A percentile compares a stretch with the other conserved stretches of the same genome.
Evolutionary conservation across 1,284 basidiomycete genomes (phyloP).

Genomic region (Moesziomyces antarcticus): DNA sequence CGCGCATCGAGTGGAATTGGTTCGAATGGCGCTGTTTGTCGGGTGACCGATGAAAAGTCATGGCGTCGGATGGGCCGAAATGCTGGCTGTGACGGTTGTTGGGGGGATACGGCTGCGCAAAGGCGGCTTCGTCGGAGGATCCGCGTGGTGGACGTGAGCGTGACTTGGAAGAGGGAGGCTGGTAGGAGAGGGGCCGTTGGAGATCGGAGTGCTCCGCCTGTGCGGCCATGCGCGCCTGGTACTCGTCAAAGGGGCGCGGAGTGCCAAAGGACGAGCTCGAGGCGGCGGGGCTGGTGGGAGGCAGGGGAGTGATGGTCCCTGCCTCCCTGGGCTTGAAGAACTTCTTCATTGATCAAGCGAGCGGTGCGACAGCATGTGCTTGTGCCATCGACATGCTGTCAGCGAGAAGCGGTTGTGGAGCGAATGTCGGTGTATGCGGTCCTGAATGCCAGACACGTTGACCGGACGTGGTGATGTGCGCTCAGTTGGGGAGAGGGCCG

Average conservation of each 20-base stretch:
- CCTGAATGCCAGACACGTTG: too few relatives aligned
- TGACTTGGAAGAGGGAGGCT: slow-evolving; percentile 12
- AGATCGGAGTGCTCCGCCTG: slow-evolving; percentile 4
- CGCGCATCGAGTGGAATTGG: not conserved
- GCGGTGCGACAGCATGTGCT: not conserved
- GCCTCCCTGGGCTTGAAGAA: slow-evolving; percentile 47
- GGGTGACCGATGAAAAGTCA: slow-evolving; percentile 10
- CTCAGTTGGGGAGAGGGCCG: not conserved
- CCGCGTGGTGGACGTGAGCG: slow-evolving; percentile 18
- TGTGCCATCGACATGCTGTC: slow-evolving; percentile 13
- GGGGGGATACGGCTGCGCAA: slow-evolving; percentile 8
- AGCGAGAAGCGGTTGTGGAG: not conserved
- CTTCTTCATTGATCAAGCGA: slow-evolving; percentile 35
- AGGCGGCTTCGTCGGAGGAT: slow-evolving; percentile 16
- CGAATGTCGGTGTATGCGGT: not conserved
- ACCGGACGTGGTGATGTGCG: not conserved
- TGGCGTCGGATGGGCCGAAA: slow-evolving; percentile 2
- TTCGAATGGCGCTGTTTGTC: slow-evolving; percentile 17
- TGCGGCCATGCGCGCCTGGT: slow-evolving; percentile 31
- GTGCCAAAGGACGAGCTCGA: slow-evolving; percentile 28
- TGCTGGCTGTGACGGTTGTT: slow-evolving; percentile 29
- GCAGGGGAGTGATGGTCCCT: slow-evolving; percentile 45
- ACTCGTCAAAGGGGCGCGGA: slow-evolving; percentile 38
- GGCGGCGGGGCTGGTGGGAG: slow-evolving; percentile 26
- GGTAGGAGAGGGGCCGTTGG: slow-evolving; percentile 25